Evolutionary conservation across 495 filamentous ascomycete species (phyloP).

Genomic region (Extremus antarcticus): DNA sequence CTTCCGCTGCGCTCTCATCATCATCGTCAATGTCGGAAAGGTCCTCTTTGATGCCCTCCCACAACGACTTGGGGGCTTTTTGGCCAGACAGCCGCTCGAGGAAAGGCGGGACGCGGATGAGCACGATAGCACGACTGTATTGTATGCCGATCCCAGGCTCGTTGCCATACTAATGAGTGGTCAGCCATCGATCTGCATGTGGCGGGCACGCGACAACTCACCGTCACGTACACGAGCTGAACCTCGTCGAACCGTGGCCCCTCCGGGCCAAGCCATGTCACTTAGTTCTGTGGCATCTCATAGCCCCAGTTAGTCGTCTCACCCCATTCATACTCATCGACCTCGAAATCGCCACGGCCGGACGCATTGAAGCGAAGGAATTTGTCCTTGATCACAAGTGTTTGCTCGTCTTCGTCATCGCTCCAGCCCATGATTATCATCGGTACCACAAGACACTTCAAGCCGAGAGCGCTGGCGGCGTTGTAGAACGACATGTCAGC

Average conservation of each 20-base stretch:
- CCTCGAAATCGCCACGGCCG: neutral
- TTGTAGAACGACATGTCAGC: constrained; percentile 13
- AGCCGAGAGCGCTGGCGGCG: constrained; percentile 1
- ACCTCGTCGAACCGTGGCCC: neutral
- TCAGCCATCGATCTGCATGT: neutral
- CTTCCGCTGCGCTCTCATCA: neutral
- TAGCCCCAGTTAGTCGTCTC: neutral
- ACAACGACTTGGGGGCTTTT: neutral
- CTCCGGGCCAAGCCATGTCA: neutral
- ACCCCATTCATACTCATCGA: too few relatives aligned
- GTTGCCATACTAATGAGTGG: neutral
- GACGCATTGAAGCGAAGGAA: neutral
- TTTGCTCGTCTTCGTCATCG: neutral
- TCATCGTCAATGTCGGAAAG: neutral
- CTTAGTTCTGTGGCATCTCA: neutral
- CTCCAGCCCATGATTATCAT: neutral
- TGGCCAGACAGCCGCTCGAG: neutral
- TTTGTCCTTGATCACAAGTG: neutral
- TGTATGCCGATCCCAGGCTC: neutral
- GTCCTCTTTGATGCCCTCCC: neutral
- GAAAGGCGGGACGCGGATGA: neutral
- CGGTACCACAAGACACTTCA: neutral
- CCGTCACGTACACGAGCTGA: neutral
- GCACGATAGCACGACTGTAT: neutral
- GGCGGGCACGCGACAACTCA: neutral